Base-by-base conservation (phyloP, 768 basidiomycete genomes). In the Aureoboletus auriporus region DNA sequence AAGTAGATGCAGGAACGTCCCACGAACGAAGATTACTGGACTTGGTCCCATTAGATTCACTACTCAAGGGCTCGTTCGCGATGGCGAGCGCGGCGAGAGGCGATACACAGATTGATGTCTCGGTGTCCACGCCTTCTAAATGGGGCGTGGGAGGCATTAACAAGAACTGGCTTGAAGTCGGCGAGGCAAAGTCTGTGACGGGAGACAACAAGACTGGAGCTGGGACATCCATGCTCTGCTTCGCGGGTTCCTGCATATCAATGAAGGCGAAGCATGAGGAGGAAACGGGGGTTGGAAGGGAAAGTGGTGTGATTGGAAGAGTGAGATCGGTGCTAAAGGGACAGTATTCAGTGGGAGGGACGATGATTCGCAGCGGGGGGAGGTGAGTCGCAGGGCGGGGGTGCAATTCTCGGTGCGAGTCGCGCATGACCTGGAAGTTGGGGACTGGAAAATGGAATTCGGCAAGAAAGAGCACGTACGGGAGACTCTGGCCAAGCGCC, bases 301-400 rank as follows among this genome's bases (percentile, higher is more conserved):
- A 54, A 35, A 49, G 55, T 9, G 65, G 60, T 8, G 62, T 60
- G 14, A 59, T 55, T 37, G 66, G 66, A 50, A 64, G 55, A 5
- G 56, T 62, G n/a, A 68, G 52, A 39, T 68, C 57, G 14, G 62
- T 64, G 34, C 62, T 58, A 47, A 64, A 66, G n/a, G 64, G 64
- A 50, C 62, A 68, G 44, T 66, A 65, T 51, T 67, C 66, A 28
- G 66, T 58, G 13, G 64, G 62, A 12, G 66, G 66, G 42, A 66
- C 59, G 20, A 62, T 46, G 57, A 66, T 66, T 57, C 64, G 64
- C 54, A 66, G 42, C 6, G 61, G 50, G 30, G 47, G 28, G 29
- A 46, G 35, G 16, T 28, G 58, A 54, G 42, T 44, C 16, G 47
- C 54, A 53, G 54, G 47, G 17, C 51, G 39, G 14, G 55, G 6